Evolutionary conservation across 441 rosid genomes (phyloP).

Genomic region (Melastoma candidum): DNA sequence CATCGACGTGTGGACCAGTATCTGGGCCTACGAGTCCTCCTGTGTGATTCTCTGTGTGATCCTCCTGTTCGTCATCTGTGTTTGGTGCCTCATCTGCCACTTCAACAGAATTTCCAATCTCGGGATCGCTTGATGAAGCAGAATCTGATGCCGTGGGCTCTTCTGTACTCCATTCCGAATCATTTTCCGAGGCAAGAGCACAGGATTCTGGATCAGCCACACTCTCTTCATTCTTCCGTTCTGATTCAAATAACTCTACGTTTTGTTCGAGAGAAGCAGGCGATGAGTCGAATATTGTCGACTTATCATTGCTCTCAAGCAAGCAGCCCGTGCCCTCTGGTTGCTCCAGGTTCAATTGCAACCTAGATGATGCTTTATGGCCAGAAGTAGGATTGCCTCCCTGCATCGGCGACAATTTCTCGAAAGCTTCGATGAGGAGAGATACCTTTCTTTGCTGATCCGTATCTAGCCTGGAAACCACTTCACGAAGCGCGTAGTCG

Average conservation of each 20-base stretch:
- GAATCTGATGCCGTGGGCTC: no score
- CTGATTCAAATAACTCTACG: no score
- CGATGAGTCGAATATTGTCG: constrained; percentile 1
- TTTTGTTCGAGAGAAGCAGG: background rate
- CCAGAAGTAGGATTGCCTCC: constrained; percentile 13
- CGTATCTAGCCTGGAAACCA: constrained; percentile 59
- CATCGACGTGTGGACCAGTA: no score
- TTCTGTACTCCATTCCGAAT: no score
- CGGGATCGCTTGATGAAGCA: constrained; percentile 19
- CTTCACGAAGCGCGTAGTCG: constrained; percentile 84
- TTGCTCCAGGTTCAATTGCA: constrained; percentile 21
- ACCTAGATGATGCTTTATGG: constrained; percentile 16
- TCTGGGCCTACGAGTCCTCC: no score
- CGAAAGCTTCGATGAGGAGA: constrained; percentile 83
- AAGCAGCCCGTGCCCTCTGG: constrained; percentile 3
- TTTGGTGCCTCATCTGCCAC: no score
- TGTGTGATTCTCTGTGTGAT: no score
- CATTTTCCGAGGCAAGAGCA: no score
- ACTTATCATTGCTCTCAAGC: no score
- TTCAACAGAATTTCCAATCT: background rate
- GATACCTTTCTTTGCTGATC: constrained; percentile 76
- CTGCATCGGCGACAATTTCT: constrained; percentile 42
- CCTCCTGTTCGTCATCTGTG: no score
- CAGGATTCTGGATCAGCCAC: constrained; percentile 8
- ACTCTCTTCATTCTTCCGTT: background rate